Percentiles rank a stretch among this genome's conserved stretches.
Conservation (phyloP, 2,329 filamentous ascomycete genomes). For the Xylariaceae sp. region DNA sequence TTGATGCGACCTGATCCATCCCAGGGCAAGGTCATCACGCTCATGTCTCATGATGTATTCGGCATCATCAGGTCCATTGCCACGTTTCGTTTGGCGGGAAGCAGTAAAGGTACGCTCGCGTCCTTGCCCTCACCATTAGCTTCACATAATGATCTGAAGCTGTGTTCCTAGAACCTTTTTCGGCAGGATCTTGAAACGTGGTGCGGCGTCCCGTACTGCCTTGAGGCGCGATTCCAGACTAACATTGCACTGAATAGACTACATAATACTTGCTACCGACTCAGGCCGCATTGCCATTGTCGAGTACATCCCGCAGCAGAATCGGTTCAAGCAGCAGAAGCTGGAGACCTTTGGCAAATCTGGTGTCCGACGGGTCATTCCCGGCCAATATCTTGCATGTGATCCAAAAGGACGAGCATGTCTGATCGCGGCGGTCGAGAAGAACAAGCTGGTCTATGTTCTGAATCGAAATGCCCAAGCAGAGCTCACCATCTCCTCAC, state of each 20-base stretch:
- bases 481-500: conserved; percentile 93
- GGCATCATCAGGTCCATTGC: conserved; percentile 88
- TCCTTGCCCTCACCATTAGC: conserved; percentile 38
- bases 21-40: conserved; percentile 77
- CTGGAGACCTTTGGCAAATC: conserved; percentile 98
- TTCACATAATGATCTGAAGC: conserved; percentile 70
- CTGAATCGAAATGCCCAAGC: conserved; percentile 92
- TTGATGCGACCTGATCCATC: conserved; percentile 81
- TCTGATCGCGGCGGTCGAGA: conserved; percentile 89
- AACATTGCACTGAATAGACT: conserved; percentile 57
- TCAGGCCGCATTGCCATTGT: conserved; percentile 92
- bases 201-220: conserved; percentile 21
- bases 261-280: conserved; percentile 91
- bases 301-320: conserved; percentile 82
- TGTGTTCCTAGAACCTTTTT: conserved; percentile 45
- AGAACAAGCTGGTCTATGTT: conserved; percentile 99
- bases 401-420: conserved; percentile 96
- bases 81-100: conserved; percentile 86
- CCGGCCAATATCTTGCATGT: conserved; percentile 90
- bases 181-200: conserved; percentile 25
- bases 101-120: conserved; percentile 80
- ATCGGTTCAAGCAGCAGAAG: conserved; percentile 83
- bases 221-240: conserved; percentile 17
- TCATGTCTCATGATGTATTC: conserved; percentile 91
- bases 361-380: conserved; percentile 84